Base-by-base conservation (phyloP, 2,329 filamentous ascomycete species). In the Apiospora malaysiana region DNA sequence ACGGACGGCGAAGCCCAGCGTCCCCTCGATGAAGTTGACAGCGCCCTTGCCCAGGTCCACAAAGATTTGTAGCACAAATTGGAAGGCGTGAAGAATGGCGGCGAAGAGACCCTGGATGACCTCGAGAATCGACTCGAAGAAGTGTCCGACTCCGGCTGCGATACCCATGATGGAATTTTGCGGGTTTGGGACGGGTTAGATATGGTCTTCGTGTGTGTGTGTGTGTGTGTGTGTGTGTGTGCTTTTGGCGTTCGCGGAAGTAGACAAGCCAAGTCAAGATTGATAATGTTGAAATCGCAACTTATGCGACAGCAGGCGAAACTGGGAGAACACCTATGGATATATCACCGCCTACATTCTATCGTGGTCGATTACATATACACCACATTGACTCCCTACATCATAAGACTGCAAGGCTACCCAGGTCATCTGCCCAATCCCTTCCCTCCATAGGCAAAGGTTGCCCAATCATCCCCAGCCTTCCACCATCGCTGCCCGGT, bases 1-100 rank as follows among this genome's bases (percentile, higher is more conserved):
- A 80, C 78, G 76, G 51, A 80, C 72, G 4, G 78, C 78, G 59
- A 80, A 79, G 32, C 78, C 78, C 6, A 80, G 75, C 25, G 77
- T 78, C 25, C 77, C 75, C 72, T 79, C 78, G 59, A 80, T 71
- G 63, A 79, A 79, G 27, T 74, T 51, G 25, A 76, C 74, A 14
- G 77, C 71, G 9, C 70, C 74, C 40, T 68, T 71, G 71, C 77
- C 76, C 12, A 78, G 21, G 43, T 76, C 72, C 45, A 75, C 25
- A 65, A 78, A 69, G 46, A 69, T 45, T 72, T 75, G 70, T 51
- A 78, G 7, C 25, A 74, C 70, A 71, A 71, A 70, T 71, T 76
- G 71, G 74, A 79, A 78, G 51, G 75, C 67, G 69, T 73, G 76
- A 51, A 72, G 67, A 73, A 78, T 71, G 70, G 71, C 67, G 69